Percentiles rank a stretch among this genome's conserved stretches.
phyloP scores from a whole-genome alignment of 108 stramenopile species.

The Fistulifera solaris region DNA sequence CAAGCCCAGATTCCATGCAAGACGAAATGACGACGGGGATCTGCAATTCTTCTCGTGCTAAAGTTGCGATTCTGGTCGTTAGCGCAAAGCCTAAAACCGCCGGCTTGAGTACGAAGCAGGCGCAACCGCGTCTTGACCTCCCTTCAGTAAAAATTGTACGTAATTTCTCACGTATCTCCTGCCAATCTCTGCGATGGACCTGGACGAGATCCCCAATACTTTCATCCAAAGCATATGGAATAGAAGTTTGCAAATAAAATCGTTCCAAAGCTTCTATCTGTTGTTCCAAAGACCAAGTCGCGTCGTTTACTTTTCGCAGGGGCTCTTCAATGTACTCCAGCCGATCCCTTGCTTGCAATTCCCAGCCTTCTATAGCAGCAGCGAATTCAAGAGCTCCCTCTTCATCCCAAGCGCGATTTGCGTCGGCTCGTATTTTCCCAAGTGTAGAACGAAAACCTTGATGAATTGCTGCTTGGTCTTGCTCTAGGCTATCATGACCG shows the following conservation, averaged over 20 bases:
- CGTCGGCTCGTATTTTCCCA: slow-evolving; percentile 49
- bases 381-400: slow-evolving; percentile 32
- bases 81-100: slow-evolving; percentile 72
- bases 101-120: slow-evolving; percentile 77
- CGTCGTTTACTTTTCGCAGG: slow-evolving; percentile 20
- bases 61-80: slow-evolving; percentile 49
- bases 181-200: slow-evolving; percentile 29
- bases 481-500: slow-evolving; percentile 34
- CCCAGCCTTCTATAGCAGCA: slow-evolving; percentile 24
- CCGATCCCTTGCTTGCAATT: slow-evolving; percentile 10
- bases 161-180: slow-evolving; percentile 29
- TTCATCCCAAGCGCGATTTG: slow-evolving; percentile 64
- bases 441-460: background rate
- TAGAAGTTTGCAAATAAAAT: slow-evolving; percentile 26
- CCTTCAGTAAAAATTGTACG: slow-evolving; percentile 20
- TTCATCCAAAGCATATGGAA: slow-evolving; percentile 74
- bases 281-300: slow-evolving; percentile 30
- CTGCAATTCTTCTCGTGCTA: slow-evolving; percentile 50
- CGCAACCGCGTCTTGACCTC: slow-evolving; percentile 29
- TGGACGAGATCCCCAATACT: slow-evolving; percentile 58
- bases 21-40: slow-evolving; percentile 67
- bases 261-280: slow-evolving; percentile 50
- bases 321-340: slow-evolving; percentile 83
- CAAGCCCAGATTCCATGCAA: slow-evolving; percentile 75
- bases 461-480: slow-evolving; percentile 4